A percentile compares a stretch with the other conserved stretches of the same genome.
Evolutionary conservation across 805 yeast genomes (phyloP).

Genomic region (Kazachstania viticola): DNA sequence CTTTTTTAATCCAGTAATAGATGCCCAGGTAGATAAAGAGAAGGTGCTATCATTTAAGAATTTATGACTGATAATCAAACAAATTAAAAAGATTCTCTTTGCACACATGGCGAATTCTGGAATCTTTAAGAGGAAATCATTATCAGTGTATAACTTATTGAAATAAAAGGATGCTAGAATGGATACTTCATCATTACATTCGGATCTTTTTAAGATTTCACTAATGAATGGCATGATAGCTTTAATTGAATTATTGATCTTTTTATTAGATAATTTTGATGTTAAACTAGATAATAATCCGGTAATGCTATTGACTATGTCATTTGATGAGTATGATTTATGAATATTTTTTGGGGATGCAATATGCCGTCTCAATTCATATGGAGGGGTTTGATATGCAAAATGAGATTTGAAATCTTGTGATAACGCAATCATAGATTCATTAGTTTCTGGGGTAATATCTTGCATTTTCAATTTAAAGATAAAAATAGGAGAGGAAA

Average conservation of each 20-base stretch:
- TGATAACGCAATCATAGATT: too few relatives aligned
- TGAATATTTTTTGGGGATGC: not conserved
- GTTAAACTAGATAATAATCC: constrained; percentile 10
- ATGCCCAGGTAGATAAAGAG: constrained; percentile 19
- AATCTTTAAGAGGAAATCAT: not conserved
- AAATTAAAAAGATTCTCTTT: constrained; percentile 15
- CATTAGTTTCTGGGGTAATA: too few relatives aligned
- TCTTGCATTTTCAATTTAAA: too few relatives aligned
- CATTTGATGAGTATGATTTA: not conserved
- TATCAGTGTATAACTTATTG: constrained; percentile 3
- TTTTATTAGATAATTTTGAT: constrained; percentile 6
- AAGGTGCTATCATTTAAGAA: constrained; percentile 19
- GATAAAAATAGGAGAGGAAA: too few relatives aligned
- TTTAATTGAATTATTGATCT: constrained; percentile 10
- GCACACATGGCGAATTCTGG: constrained; percentile 19
- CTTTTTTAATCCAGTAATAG: constrained; percentile 13
- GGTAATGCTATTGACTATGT: constrained; percentile 6
- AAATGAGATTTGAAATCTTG: constrained; percentile 1
- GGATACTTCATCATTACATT: constrained; percentile 10
- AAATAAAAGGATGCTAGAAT: constrained; percentile 14
- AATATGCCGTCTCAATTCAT: constrained; percentile 1
- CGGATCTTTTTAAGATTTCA: constrained; percentile 18
- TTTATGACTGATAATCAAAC: constrained; percentile 19
- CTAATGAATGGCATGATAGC: constrained; percentile 9
- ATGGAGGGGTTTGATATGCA: constrained; percentile 12